phyloP scores from a whole-genome alignment of 1,139 yeast species.

The Taiozyma sp. region DNA sequence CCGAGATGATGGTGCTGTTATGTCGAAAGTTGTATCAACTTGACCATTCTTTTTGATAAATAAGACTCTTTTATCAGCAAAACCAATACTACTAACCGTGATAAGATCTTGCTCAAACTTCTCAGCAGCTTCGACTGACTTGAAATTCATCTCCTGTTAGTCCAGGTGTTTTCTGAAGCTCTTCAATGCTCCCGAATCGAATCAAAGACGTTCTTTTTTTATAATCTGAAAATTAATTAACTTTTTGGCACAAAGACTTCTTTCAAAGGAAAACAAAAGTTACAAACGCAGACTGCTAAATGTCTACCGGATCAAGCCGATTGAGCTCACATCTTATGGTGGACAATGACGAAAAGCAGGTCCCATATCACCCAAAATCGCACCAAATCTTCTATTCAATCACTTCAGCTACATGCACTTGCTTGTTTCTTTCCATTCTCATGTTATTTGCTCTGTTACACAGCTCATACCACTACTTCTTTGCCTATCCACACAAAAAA shows the following conservation, averaged over 20 bases:
- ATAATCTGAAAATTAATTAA: too few relatives aligned
- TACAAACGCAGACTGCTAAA: not conserved
- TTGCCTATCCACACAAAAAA: not conserved
- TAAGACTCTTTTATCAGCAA: slow-evolving; percentile 27
- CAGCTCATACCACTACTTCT: not conserved
- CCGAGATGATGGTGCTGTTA: slow-evolving; percentile 26
- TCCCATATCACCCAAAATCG: slow-evolving; percentile 1
- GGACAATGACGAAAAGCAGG: not conserved
- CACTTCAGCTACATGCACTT: slow-evolving; percentile 26
- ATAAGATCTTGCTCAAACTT: slow-evolving; percentile 1
- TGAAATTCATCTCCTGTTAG: not conserved
- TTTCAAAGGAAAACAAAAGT: not conserved
- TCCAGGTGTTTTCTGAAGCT: not conserved
- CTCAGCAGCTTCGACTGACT: not conserved
- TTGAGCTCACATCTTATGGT: not conserved
- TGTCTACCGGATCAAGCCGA: not conserved
- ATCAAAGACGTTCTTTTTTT: not conserved
- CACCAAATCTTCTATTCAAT: slow-evolving; percentile 9
- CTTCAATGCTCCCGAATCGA: too few relatives aligned
- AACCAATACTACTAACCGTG: slow-evolving; percentile 27
- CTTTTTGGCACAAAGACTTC: not conserved
- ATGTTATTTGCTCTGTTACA: slow-evolving; percentile 27
- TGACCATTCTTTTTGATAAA: slow-evolving; percentile 30
- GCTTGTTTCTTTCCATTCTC: slow-evolving; percentile 26
- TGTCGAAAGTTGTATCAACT: slow-evolving; percentile 31